Base-by-base conservation (phyloP, 208 protist species). In the Crithidia acanthocephali region DNA sequence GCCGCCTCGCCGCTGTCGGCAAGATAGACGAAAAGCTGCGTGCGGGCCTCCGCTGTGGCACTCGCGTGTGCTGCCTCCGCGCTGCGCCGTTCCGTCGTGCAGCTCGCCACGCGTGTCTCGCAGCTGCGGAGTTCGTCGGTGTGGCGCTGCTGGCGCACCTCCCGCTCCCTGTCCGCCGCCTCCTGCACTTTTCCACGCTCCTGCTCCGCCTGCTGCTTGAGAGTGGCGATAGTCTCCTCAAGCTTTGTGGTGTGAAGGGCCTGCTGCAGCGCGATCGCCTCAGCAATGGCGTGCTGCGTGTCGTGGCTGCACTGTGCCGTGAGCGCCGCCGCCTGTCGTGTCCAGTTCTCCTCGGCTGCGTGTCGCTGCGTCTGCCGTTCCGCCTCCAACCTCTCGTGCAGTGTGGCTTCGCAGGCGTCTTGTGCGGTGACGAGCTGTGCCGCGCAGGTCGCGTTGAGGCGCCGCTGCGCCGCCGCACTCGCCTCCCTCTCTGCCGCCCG, bases 301-400 rank as follows among this genome's bases (percentile, higher is more conserved):
- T 57, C 50, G n/a, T 23, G 10, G 25, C 40, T 56, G 45, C 67
- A 75, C 51, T 69, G 72, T 25, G 60, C 28, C 18, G 56, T 44
- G 1, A 77, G 48, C 40, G 22, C 42, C 13, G 47, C 57, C 18
- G 32, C 37, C 27, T 70, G 45, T 5, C 45, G 72, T 10, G 18
- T 60, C 58, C 58, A 66, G 22, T 51, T 60, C 1, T 30, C 37
- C 11, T 37, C 2, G 0, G 44, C 53, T 0, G 32, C 23, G 13
- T 33, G 55, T 55, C 25, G 52, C 62, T 65, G 70, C 28, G 58
- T 2, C 45, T 28, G n/a, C 9, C 72, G 63, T 27, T 66, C 72
- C 40, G 50, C 64, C 10, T 51, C 64, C 44, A 61, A 33, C 44
- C n/a, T 28, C 27, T 25, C 45, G 5, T 27, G 16, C 28, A 64